Base-by-base conservation (phyloP, 768 basidiomycete species). In the Galerina marginata region DNA sequence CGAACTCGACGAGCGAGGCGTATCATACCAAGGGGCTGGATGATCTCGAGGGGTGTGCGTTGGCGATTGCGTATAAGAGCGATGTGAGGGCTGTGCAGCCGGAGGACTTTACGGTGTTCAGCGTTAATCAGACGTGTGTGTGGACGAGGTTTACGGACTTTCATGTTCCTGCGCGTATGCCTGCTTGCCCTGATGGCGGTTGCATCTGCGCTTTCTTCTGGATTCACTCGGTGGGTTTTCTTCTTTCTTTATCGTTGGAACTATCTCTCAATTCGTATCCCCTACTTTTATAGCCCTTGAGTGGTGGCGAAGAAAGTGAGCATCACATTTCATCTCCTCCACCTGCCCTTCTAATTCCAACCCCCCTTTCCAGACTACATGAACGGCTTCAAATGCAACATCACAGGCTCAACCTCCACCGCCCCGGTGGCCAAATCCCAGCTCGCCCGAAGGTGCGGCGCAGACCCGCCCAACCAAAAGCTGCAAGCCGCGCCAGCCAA, bases 21-120 rank as follows among this genome's bases (percentile, higher is more conserved):
- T 88, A 77, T 71, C 88, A 91, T 65, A 89, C 88, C 0, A 80
- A 73, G 0, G 85, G 83, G 0, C 47, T 81, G 0, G 70, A 79
- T 54, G 87, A 88, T 64, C 71, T 87, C 38, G 81, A 79, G 51
- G 88, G 89, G 10, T 91, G 89, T 68, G 85, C 83, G 0, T 75
- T 94, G 36, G 90, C 84, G 0, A 92, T 94, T 63, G 83, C 89
- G n/a, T 92, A 94, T 76, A 87, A 90, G 70, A 83, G 73, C 63
- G 78, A 92, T 64, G 83, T 79, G 1, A 74, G 70, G 0, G 64
- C 80, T 0, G 82, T 93, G 6, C 72, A 86, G 66, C 90, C 90
- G 0, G 83, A 80, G 45, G 89, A 92, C 73, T 88, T 92, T 66
- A 82, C 86, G 0, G 76, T 92, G 10, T 92, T 92, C 71, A 88